Base-by-base conservation (phyloP, 169 alveolate genomes). In the Plasmodium cynomolgi region DNA sequence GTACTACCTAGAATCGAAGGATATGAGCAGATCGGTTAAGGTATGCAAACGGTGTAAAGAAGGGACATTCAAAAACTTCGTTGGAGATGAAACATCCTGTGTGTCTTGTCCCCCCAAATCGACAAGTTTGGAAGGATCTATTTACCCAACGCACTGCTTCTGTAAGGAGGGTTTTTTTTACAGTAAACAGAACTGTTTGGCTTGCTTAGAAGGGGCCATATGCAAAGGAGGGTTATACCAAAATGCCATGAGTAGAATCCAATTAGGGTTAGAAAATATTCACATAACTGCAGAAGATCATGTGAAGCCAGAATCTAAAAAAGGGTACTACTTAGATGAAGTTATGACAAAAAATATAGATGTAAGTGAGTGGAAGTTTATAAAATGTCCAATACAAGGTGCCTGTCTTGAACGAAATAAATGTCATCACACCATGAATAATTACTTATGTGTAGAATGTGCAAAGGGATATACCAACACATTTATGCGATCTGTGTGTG, bases 401-500 rank as follows among this genome's bases (percentile, higher is more conserved):
- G 95, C 98, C 8, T 97, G 98, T 90, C 84, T 97, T 37, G 97
- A 91, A 80, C 79, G 95, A 39, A 96, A 96, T 20, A 96, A 84
- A 26, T 97, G 98, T 79, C 95, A 96, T 15, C 91, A 91, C 41
- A 92, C 97, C 31, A 97, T 97, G 98, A 94, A 95, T 81, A 95
- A 96, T 74, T 97, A 96, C 73, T 90, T 97, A 23, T 97, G 98
- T 84, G 96, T 97, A 34, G 98, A 97, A 90, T 97, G 98, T 86
- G 85, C 77, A 79, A 85, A 56, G 72, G 98, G 98, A 29, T 96
- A 95, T 84, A 97, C 98, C 58, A 97, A 97, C 91, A 95, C 93
- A 31, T 97, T 97, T 81, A 84, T 68, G 88, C 93, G 93, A 84
- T 95, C 97, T n/a, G 84, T 82, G 29, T 97, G 98, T 82, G 95